Percentiles rank a stretch among this genome's conserved stretches.
These are phyloP conservation scores for Aquilaria agallochum DNA, from an alignment of 441 rosid genomes.

Conservation along the genomic window DNA sequence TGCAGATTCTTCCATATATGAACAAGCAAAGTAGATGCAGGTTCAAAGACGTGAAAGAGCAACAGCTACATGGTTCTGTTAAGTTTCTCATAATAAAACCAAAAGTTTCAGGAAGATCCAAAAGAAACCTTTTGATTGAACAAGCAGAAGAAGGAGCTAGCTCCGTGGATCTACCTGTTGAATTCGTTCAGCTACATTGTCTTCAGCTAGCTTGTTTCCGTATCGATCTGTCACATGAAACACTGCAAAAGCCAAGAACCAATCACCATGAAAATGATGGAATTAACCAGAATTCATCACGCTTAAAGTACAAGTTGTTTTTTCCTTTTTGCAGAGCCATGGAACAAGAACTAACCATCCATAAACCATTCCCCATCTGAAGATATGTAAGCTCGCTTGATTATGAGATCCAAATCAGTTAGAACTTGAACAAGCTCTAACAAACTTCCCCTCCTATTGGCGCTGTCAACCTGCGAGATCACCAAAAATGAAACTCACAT, in stretches of 20 bases:
- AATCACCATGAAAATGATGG: constrained; percentile 5
- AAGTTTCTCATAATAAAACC: no score
- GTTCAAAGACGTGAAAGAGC: no score
- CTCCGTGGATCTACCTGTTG: constrained; percentile 60
- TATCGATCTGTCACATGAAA: constrained; percentile 78
- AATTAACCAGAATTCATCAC: constrained; percentile 12
- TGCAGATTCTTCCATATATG: no score
- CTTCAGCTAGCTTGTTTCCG: constrained; percentile 70
- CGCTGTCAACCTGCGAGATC: constrained; percentile 65
- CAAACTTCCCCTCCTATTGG: constrained; percentile 75
- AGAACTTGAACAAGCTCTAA: constrained; percentile 83
- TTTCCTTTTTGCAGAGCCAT: not conserved
- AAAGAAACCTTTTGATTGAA: no score
- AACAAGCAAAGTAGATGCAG: no score
- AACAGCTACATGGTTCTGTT: no score
- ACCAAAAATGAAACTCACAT: constrained; percentile 7
- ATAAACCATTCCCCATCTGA: constrained; percentile 91
- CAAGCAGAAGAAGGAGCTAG: not conserved
- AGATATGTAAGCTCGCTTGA: constrained; percentile 79
- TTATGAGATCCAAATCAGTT: constrained; percentile 65
- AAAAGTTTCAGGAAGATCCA: no score
- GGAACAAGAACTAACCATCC: constrained; percentile 59
- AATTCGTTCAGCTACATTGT: constrained; percentile 60
- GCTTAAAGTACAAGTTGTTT: not conserved
- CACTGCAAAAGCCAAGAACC: constrained; percentile 34